Evolutionary conservation across 345 rosid species (phyloP).

Genomic region (Corchorus capsularis): DNA sequence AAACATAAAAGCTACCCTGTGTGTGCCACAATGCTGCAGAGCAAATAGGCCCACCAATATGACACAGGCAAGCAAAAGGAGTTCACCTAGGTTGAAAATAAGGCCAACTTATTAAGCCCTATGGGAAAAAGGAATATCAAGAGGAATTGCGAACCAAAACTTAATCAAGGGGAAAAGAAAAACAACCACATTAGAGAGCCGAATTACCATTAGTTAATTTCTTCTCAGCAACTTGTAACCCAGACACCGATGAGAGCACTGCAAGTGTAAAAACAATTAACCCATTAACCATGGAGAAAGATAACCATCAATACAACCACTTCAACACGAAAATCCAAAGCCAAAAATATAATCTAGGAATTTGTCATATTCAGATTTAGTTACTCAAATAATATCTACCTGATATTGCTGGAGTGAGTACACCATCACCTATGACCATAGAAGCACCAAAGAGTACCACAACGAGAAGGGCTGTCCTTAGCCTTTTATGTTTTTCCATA

Average conservation of each 20-base stretch:
- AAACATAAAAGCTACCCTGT: constrained; percentile 84
- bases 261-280: constrained; percentile 38
- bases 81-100: constrained; percentile 50
- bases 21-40: constrained; percentile 90
- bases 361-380: neutral
- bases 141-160: constrained; percentile 4
- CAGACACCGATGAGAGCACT: constrained; percentile 89
- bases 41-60: constrained; percentile 94
- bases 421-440: constrained; percentile 92
- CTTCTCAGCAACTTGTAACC: constrained; percentile 54
- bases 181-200: constrained; percentile 4
- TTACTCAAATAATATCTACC: constrained; percentile 36
- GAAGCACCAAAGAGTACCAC: constrained; percentile 81
- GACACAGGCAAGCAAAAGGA: constrained; percentile 72
- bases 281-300: neutral
- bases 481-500: constrained; percentile 75
- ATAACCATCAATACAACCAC: neutral
- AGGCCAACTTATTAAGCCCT: neutral
- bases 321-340: neutral
- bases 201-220: constrained; percentile 60
- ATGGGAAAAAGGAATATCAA: constrained; percentile 5
- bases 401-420: constrained; percentile 89
- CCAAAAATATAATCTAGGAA: neutral
- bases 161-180: neutral
- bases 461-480: constrained; percentile 69